These are phyloP conservation scores for Oryza meridionalis DNA, from an alignment of 176 grass and related monocot species.

Conservation along the genomic window DNA sequence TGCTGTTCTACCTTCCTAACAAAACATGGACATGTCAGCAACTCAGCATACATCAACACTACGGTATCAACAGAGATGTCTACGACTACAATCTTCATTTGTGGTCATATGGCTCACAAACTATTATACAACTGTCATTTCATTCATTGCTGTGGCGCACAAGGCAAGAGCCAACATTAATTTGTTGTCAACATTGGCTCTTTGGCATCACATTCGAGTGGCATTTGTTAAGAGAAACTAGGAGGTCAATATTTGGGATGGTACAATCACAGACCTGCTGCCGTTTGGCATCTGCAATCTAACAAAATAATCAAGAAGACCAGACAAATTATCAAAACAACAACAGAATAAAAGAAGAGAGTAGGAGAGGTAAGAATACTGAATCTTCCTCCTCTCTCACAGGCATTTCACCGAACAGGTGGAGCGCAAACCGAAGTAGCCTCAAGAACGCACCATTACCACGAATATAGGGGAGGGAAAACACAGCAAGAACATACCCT, in stretches of 20 bases:
- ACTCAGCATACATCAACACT: not conserved
- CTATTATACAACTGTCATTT: not conserved
- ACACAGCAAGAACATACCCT: not conserved
- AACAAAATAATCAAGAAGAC: not conserved
- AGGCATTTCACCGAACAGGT: constrained; percentile 19
- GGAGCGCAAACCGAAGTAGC: not conserved
- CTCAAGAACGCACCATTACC: not conserved
- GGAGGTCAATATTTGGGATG: not conserved
- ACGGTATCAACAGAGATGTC: not conserved
- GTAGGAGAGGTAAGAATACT: not conserved
- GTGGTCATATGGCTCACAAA: not conserved
- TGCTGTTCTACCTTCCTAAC: constrained; percentile 41
- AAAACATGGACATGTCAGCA: constrained; percentile 24
- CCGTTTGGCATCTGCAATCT: not conserved
- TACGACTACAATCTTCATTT: too few relatives aligned
- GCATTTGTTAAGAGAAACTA: not conserved
- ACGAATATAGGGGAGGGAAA: not conserved
- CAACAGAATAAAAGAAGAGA: not conserved
- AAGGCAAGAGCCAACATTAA: not conserved
- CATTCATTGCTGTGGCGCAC: not conserved
- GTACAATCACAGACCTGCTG: not conserved
- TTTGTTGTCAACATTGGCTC: not conserved
- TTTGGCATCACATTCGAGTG: not conserved
- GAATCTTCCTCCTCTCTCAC: not conserved
- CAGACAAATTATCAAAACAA: not conserved